Percentiles rank a stretch among this genome's conserved stretches.
phyloP scores from a whole-genome alignment of 768 basidiomycete genomes.

The Sporobolomyces pararoseus region DNA sequence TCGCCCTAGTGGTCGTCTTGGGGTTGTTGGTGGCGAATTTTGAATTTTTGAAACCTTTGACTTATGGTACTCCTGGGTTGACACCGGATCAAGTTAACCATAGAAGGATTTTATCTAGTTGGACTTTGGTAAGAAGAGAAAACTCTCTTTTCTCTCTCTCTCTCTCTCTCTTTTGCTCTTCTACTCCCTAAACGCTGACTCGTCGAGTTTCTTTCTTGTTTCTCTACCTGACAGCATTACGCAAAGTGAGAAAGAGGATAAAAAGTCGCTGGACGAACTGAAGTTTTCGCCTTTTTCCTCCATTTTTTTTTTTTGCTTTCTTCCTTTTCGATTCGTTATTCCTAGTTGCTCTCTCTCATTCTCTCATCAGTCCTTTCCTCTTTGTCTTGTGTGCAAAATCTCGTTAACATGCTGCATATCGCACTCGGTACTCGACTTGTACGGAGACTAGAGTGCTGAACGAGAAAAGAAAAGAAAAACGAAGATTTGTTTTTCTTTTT shows the following conservation, averaged over 20 bases:
- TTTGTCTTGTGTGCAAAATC: too few relatives aligned
- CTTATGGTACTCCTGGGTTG: conserved; percentile 91
- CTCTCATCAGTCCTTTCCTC: too few relatives aligned
- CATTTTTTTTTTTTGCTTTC: too few relatives aligned
- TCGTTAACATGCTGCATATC: too few relatives aligned
- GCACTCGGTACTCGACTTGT: too few relatives aligned
- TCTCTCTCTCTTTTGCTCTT: neutral
- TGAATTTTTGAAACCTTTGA: conserved; percentile 76
- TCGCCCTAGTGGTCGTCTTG: conserved; percentile 60
- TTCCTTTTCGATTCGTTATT: too few relatives aligned
- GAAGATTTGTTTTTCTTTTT: too few relatives aligned
- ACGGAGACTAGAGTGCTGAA: too few relatives aligned
- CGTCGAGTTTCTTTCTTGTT: neutral
- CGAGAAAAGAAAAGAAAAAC: too few relatives aligned
- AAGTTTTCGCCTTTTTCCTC: too few relatives aligned
- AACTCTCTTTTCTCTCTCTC: neutral
- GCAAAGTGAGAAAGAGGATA: neutral
- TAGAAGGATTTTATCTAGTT: conserved; percentile 74
- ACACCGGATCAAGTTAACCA: conserved; percentile 79
- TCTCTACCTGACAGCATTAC: neutral
- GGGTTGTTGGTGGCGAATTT: conserved; percentile 55
- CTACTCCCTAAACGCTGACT: neutral
- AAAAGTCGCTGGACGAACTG: neutral
- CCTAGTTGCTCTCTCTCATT: too few relatives aligned
- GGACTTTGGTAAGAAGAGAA: conserved; percentile 73